Conservation (phyloP, 345 rosid genomes). For the Citropsis articulata region DNA sequence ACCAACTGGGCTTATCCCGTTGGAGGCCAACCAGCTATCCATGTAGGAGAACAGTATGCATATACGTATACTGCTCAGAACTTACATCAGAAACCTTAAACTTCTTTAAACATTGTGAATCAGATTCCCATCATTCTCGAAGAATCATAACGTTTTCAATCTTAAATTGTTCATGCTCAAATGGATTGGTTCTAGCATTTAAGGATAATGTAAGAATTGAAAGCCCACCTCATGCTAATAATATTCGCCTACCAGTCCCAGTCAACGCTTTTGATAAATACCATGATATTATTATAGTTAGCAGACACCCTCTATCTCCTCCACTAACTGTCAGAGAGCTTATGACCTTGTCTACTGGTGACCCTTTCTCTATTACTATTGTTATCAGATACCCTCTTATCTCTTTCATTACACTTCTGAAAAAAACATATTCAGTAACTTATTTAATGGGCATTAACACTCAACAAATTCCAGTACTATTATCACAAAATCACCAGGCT, state of each 20-base stretch:
- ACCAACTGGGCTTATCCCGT: not conserved
- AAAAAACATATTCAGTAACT: not conserved
- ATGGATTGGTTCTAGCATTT: not conserved
- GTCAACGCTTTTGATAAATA: not conserved
- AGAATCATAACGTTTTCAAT: not conserved
- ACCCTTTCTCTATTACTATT: not conserved
- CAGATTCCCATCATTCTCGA: not conserved
- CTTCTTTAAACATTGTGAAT: not conserved
- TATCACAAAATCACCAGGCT: not conserved
- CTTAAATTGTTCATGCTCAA: not conserved
- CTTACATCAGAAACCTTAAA: not conserved
- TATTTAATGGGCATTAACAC: not conserved
- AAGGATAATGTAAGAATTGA: not conserved
- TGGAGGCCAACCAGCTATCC: not conserved
- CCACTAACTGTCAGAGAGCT: not conserved
- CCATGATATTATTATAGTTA: not conserved
- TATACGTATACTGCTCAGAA: not conserved
- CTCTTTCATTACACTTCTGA: not conserved
- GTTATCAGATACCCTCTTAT: not conserved
- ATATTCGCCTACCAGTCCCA: not conserved
- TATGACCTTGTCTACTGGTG: not conserved
- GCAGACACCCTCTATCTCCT: too few species aligned
- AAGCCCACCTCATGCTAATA: not conserved
- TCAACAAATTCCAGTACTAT: not conserved
- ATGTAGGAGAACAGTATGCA: not conserved